Evolutionary conservation across 768 basidiomycete species (phyloP).

Genomic region (Xanthoconium stramineum): DNA sequence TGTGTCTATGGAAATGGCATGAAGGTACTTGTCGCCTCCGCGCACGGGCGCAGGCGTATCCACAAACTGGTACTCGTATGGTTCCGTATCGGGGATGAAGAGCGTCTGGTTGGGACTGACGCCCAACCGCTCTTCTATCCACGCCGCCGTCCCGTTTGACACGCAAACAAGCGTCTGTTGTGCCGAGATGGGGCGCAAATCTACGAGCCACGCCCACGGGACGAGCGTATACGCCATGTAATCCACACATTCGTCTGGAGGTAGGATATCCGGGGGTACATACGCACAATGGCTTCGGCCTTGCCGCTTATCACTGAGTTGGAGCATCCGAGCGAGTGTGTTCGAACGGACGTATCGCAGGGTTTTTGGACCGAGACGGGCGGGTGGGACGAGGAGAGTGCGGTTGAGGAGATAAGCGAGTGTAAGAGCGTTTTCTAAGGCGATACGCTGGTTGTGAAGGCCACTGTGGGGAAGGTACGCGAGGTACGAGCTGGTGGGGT

Average conservation of each 20-base stretch:
- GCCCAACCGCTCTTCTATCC: conserved; percentile 16
- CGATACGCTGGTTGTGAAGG: conserved; percentile 84
- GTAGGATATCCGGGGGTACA: conserved; percentile 32
- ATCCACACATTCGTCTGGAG: conserved; percentile 56
- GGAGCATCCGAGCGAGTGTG: conserved; percentile 43
- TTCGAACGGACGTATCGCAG: conserved; percentile 58
- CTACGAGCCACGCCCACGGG: conserved; percentile 69
- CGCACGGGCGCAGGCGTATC: conserved; percentile 11
- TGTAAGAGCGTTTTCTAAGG: conserved; percentile 81
- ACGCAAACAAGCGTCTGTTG: conserved; percentile 45
- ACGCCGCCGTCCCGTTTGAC: conserved; percentile 45
- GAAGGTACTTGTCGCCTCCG: conserved; percentile 11
- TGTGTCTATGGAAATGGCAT: conserved; percentile 3
- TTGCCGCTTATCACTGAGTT: conserved; percentile 45
- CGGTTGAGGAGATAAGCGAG: conserved; percentile 68
- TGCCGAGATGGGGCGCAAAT: conserved; percentile 40
- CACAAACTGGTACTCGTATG: conserved; percentile 47
- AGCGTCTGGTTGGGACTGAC: conserved; percentile 40
- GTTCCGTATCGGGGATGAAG: conserved; percentile 48
- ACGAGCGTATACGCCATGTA: conserved; percentile 61
- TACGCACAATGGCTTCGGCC: conserved; percentile 51
- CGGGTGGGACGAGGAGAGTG: conserved; percentile 75
- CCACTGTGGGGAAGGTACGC: conserved; percentile 82
- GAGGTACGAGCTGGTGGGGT: conserved; percentile 46
- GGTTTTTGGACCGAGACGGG: conserved; percentile 60